Conservation (phyloP, 2,329 filamentous ascomycete genomes). For the Diaporthe velutina region DNA sequence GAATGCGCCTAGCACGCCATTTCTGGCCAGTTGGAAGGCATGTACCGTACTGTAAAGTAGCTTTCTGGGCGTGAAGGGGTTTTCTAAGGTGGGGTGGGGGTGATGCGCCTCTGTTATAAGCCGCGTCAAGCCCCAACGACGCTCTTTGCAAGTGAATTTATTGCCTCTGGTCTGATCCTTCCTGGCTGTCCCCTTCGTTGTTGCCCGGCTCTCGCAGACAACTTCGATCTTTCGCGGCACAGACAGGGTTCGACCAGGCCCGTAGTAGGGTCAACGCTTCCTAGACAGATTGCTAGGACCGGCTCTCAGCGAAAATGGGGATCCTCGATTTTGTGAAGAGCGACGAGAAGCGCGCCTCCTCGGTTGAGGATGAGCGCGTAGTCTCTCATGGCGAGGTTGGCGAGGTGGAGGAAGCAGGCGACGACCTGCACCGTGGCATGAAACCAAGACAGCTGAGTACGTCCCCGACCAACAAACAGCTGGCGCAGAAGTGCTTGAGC, state of each 20-base stretch:
- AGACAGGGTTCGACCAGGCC: slow-evolving; percentile 1
- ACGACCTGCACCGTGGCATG: slow-evolving; percentile 38
- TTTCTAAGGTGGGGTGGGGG: background rate
- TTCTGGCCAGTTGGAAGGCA: slow-evolving; percentile 4
- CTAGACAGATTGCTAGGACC: background rate
- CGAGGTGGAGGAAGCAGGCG: slow-evolving; percentile 29
- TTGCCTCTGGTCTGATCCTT: slow-evolving; percentile 7
- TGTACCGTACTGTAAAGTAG: slow-evolving; percentile 11
- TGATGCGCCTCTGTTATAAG: slow-evolving; percentile 1
- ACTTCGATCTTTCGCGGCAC: slow-evolving; percentile 9
- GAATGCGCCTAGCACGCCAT: slow-evolving; percentile 25
- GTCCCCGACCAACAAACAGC: background rate
- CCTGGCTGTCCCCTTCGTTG: background rate
- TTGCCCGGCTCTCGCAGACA: slow-evolving; percentile 12
- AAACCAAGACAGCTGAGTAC: slow-evolving; percentile 37
- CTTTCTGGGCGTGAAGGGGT: slow-evolving; percentile 11
- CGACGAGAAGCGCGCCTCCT: slow-evolving; percentile 36
- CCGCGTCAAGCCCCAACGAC: slow-evolving; percentile 27
- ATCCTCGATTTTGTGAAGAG: slow-evolving; percentile 33
- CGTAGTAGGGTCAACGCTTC: background rate
- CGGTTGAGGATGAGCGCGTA: slow-evolving; percentile 28
- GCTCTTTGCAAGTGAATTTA: background rate
- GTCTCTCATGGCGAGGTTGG: slow-evolving; percentile 12
- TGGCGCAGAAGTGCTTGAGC: background rate
- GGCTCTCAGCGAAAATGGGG: slow-evolving; percentile 23